Base-by-base conservation (phyloP, 805 yeast species). In the Candida insectorum region DNA sequence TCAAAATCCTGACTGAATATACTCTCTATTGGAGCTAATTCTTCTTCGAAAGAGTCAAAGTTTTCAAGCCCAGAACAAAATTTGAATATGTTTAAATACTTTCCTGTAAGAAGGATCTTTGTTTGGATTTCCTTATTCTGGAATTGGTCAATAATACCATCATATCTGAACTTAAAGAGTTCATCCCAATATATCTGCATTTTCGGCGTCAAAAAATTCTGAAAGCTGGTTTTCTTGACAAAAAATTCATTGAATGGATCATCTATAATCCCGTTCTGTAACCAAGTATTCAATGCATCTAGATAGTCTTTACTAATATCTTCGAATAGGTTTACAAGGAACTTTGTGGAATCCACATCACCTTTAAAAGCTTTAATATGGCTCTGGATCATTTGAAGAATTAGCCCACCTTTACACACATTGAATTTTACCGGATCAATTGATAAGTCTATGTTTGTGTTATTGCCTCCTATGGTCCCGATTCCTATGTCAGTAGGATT, bases 171-270 rank as follows among this genome's bases (percentile, higher is more conserved):
- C 5, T 84, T 72, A 53, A 75, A 93, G 39, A 85, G 78, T 33
- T 81, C 80, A 28, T 79, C 76, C 89, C 91, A 85, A 44, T 78
- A 73, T 31, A 77, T 71, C 40, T 82, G 86, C 41, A 73, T 67
- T 36, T 68, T 68, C 8, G 56, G 43, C 34, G 54, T 51, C 36
- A 65, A 49, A 13, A 53, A 39, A 12, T 40, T 43, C n/a, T 43
- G 27, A 11, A 56, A 52, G 20, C 45, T 44, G 24, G 60, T 59
- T 45, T 71, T 62, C 18, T 74, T 69, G n/a, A 93, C 75, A 50
- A 88, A 60, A 52, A 93, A 93, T 54, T 91, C 98, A 24, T 80
- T 77, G 50, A 77, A 78, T 0, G 85, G 86, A 47, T 93, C 98
- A 41, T 75, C 71, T 7, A 93, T 65, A 5, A 65, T 62, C 0